Evolutionary conservation across 139 green algal genomes (phyloP).

Genomic region (Picochlorum sp.): DNA sequence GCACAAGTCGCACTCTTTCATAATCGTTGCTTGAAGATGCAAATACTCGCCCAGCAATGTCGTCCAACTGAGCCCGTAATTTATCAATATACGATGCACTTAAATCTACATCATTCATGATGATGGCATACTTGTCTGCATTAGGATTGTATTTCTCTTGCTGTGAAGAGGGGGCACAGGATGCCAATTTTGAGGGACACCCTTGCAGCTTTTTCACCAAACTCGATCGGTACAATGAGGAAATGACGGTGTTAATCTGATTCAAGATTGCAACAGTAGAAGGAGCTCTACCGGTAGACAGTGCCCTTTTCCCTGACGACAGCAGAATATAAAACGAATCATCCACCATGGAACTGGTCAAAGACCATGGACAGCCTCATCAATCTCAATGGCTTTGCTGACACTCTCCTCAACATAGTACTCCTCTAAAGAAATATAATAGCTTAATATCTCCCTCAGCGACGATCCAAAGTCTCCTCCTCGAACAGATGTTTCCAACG

Average conservation of each 20-base stretch:
- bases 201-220: slow-evolving; percentile 38
- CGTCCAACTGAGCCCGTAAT: slow-evolving; percentile 73
- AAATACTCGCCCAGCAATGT: slow-evolving; percentile 44
- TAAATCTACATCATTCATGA: slow-evolving; percentile 78
- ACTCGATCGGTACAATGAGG: slow-evolving; percentile 20
- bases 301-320: slow-evolving; percentile 61
- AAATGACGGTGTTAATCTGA: slow-evolving; percentile 34
- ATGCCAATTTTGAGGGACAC: slow-evolving; percentile 9
- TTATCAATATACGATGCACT: slow-evolving; percentile 67
- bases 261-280: slow-evolving; percentile 39
- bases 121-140: slow-evolving; percentile 15
- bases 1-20: slow-evolving; percentile 54
- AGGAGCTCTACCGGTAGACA: slow-evolving; percentile 52
- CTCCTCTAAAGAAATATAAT: slow-evolving; percentile 89
- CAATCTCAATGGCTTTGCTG: slow-evolving; percentile 79
- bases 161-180: slow-evolving; percentile 6
- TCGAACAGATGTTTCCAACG: slow-evolving; percentile 38
- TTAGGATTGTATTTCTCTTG: not conserved
- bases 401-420: slow-evolving; percentile 84
- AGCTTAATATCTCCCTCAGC: slow-evolving; percentile 69
- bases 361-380: slow-evolving; percentile 53
- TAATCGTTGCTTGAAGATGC: slow-evolving; percentile 36
- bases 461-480: slow-evolving; percentile 43
- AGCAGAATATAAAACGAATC: slow-evolving; percentile 92
- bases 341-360: slow-evolving; percentile 85